Percentiles rank a stretch among this genome's conserved stretches.
Evolutionary conservation across 139 green algal species (phyloP).

Genomic region (Bryopsis sp.): DNA sequence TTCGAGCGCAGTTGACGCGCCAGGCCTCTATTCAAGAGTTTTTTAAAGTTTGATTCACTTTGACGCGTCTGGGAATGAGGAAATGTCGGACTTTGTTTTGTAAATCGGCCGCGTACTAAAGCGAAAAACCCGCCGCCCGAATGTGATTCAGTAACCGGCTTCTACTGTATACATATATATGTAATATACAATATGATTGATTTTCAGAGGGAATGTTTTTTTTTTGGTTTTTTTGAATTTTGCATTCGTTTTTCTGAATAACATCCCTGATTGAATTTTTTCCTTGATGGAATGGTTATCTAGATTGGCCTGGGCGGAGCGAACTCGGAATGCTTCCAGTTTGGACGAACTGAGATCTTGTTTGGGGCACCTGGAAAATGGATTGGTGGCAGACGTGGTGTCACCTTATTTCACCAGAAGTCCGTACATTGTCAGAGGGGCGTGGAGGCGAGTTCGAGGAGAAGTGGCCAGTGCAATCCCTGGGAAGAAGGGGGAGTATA

Average conservation of each 20-base stretch:
- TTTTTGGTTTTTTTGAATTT: neutral
- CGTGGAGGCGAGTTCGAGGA: conserved; percentile 32
- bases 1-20: too few species aligned
- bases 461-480: conserved; percentile 25
- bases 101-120: too few species aligned
- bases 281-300: neutral
- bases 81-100: too few species aligned
- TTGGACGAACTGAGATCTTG: conserved; percentile 25
- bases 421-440: conserved; percentile 41
- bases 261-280: neutral
- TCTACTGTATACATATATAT: too few species aligned
- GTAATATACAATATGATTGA: neutral
- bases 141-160: too few species aligned
- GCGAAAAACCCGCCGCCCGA: too few species aligned
- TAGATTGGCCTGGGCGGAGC: neutral
- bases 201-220: neutral
- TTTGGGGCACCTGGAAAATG: conserved; percentile 39
- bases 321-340: neutral
- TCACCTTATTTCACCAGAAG: conserved; percentile 19
- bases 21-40: too few species aligned
- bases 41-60: too few species aligned
- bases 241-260: neutral
- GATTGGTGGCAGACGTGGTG: conserved; percentile 20
- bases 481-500: conserved; percentile 6
- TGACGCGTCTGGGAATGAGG: too few species aligned